Conservation (phyloP, 1,284 basidiomycete species). For the Irpex rosettiformis region DNA sequence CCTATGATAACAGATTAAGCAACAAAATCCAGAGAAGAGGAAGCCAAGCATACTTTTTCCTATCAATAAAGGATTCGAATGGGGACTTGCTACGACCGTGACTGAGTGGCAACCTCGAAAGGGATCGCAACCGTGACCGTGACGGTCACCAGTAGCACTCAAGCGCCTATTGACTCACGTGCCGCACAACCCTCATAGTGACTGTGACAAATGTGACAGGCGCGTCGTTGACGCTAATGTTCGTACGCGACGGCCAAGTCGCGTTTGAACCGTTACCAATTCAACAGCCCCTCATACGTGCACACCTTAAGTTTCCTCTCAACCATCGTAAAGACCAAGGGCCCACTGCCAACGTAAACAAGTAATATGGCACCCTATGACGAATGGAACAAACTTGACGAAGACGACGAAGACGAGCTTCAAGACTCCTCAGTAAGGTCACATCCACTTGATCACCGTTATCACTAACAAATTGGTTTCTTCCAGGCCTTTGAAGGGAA, state of each 20-base stretch:
- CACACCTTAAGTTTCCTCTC: too few species aligned
- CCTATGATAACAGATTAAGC: too few species aligned
- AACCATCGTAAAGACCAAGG: too few species aligned
- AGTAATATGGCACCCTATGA: constrained; percentile 55
- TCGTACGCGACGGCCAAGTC: neutral
- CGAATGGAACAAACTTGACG: constrained; percentile 72
- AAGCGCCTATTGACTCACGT: neutral
- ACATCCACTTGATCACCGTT: neutral
- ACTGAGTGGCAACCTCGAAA: too few species aligned
- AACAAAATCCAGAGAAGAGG: neutral
- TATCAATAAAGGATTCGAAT: too few species aligned
- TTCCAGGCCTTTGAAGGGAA: constrained; percentile 68
- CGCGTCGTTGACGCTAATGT: neutral
- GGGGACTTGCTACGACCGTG: too few species aligned
- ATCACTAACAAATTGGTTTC: neutral
- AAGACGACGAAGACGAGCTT: constrained; percentile 76
- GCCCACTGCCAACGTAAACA: too few species aligned
- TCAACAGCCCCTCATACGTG: too few species aligned
- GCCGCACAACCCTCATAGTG: neutral
- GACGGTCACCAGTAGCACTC: too few species aligned
- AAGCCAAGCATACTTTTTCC: neutral
- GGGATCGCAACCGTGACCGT: too few species aligned
- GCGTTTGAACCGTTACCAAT: neutral
- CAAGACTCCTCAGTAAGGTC: constrained; percentile 61
- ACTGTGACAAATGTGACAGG: neutral